Evolutionary conservation across 768 basidiomycete genomes (phyloP).

Genomic region (Auricularia sp.): DNA sequence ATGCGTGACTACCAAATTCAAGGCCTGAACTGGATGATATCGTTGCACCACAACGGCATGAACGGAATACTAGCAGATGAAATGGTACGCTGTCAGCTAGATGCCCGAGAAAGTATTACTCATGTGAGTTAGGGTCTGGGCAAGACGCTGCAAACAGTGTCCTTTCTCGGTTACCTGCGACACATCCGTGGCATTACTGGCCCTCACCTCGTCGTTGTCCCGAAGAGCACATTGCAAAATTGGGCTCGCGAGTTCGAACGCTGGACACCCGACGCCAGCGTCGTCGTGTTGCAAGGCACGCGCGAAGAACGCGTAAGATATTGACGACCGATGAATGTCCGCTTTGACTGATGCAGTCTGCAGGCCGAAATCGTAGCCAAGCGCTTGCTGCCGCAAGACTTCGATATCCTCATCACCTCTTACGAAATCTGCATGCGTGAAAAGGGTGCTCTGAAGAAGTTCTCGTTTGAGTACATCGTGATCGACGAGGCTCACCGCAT

Average conservation of each 20-base stretch:
- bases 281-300: conserved; percentile 70
- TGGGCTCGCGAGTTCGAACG: conserved; percentile 88
- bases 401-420: conserved; percentile 89
- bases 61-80: conserved; percentile 97
- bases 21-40: conserved; percentile 95
- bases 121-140: conserved; percentile 64
- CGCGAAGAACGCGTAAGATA: conserved; percentile 69
- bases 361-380: conserved; percentile 63
- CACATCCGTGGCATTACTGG: conserved; percentile 66
- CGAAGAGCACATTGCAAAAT: conserved; percentile 97
- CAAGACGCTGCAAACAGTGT: conserved; percentile 96
- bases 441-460: conserved; percentile 83
- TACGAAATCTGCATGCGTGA: conserved; percentile 98
- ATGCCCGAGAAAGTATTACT: not conserved
- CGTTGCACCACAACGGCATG: conserved; percentile 88
- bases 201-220: conserved; percentile 92
- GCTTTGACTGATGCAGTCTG: too few relatives aligned
- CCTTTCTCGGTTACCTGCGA: conserved; percentile 91
- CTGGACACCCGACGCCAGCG: conserved; percentile 85
- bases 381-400: conserved; percentile 74
- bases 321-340: too few relatives aligned
- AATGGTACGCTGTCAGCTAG: conserved; percentile 44
- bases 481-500: conserved; percentile 99
- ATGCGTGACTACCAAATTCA: conserved; percentile 96
- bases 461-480: conserved; percentile 94